phyloP scores from a whole-genome alignment of 805 yeast species.

The Suhomyces tanzawaensis region DNA sequence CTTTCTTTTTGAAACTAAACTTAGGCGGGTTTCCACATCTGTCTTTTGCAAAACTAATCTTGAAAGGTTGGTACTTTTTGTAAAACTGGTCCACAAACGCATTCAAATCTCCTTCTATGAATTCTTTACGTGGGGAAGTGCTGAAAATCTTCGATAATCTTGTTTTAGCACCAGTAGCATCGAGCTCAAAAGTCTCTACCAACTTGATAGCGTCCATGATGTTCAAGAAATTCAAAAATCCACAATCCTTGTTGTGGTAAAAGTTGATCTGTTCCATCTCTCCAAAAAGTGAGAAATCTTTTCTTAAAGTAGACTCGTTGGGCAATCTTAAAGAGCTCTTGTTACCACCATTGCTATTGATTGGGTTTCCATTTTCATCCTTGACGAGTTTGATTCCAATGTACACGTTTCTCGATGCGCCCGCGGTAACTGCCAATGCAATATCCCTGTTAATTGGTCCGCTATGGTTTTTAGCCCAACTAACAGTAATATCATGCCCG shows the following conservation, averaged over 20 bases:
- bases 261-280: constrained; percentile 74
- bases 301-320: constrained; percentile 47
- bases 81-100: constrained; percentile 29
- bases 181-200: constrained; percentile 54
- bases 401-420: constrained; percentile 77
- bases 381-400: constrained; percentile 53
- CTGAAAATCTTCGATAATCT: constrained; percentile 57
- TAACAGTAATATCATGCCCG: constrained; percentile 59
- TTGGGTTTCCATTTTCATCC: constrained; percentile 6
- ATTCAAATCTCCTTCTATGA: constrained; percentile 17
- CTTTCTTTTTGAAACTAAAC: constrained; percentile 44
- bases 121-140: neutral
- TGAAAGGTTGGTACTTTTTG: constrained; percentile 50
- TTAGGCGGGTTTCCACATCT: constrained; percentile 77
- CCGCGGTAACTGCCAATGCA: constrained; percentile 62
- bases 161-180: constrained; percentile 5
- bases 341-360: neutral
- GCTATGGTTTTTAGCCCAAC: constrained; percentile 68
- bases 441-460: constrained; percentile 60
- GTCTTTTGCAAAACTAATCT: constrained; percentile 72
- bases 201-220: constrained; percentile 62
- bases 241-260: constrained; percentile 67
- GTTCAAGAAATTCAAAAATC: constrained; percentile 68
- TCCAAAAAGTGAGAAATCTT: constrained; percentile 64
- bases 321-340: constrained; percentile 23